Percentiles rank a stretch among this genome's conserved stretches.
phyloP scores from a whole-genome alignment of 2,329 filamentous ascomycete species.

The Pleoardoris graminearum region DNA sequence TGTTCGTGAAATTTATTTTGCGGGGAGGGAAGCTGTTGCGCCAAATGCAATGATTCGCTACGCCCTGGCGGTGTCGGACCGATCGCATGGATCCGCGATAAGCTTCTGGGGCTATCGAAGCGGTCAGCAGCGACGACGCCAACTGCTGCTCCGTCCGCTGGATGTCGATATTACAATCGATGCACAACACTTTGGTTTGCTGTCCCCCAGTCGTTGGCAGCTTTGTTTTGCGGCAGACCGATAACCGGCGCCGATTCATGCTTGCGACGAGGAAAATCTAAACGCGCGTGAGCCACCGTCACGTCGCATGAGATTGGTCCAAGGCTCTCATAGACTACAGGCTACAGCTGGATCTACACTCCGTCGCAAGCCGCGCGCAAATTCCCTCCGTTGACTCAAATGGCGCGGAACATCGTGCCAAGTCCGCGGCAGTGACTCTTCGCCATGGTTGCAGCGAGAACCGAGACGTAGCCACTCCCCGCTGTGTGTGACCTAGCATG shows the following conservation, averaged over 20 bases:
- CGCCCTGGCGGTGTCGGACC: slow-evolving; percentile 33
- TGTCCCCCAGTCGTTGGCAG: background rate
- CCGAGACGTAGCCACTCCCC: background rate
- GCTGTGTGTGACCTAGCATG: background rate
- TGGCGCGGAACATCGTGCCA: slow-evolving; percentile 3
- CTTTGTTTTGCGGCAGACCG: slow-evolving; percentile 3
- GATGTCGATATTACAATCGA: no score
- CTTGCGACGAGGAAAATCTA: slow-evolving; percentile 5
- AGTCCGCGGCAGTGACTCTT: background rate
- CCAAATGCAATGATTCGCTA: slow-evolving; percentile 37
- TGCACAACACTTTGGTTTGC: background rate
- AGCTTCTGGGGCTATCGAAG: slow-evolving; percentile 18
- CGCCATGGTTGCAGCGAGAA: background rate
- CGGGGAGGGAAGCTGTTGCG: slow-evolving; percentile 38
- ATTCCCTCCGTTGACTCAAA: slow-evolving; percentile 14
- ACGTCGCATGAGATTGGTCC: slow-evolving; percentile 18
- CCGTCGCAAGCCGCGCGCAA: slow-evolving; percentile 15
- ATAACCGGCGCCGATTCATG: slow-evolving; percentile 16
- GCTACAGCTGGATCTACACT: slow-evolving; percentile 9
- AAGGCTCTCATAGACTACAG: slow-evolving; percentile 1
- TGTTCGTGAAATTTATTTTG: slow-evolving; percentile 30
- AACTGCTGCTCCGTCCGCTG: background rate
- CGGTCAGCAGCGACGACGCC: slow-evolving; percentile 12
- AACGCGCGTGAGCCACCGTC: slow-evolving; percentile 13
- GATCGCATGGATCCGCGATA: slow-evolving; percentile 33